Percentiles rank a stretch among this genome's conserved stretches.
Conservation (phyloP, 2,329 filamentous ascomycete species). For the Aspergillaceae sp. region DNA sequence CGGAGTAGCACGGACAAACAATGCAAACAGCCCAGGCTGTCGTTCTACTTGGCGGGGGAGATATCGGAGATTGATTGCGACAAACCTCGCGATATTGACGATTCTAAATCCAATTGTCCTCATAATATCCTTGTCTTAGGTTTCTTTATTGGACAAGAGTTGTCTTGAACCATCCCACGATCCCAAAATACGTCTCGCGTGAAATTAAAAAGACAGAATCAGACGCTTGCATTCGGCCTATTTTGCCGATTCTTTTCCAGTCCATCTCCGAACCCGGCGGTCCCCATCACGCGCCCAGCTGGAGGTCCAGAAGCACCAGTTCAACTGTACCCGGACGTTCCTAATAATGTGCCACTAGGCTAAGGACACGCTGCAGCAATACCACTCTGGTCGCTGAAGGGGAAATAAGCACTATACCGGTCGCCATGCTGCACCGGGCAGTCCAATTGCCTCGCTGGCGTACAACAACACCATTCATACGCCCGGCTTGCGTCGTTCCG, state of each 20-base stretch:
- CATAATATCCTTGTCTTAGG: too few species aligned
- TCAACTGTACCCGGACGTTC: constrained; percentile 7
- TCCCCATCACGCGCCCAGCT: constrained; percentile 13
- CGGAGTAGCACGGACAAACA: constrained; percentile 2
- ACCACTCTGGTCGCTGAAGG: constrained; percentile 2
- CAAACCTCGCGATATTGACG: not conserved
- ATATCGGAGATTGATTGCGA: not conserved
- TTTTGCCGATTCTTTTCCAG: not conserved
- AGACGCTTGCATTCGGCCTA: not conserved
- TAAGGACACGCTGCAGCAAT: constrained; percentile 1
- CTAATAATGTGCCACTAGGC: constrained; percentile 18
- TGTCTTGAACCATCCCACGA: too few species aligned
- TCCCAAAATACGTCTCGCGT: too few species aligned
- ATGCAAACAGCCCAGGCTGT: constrained; percentile 2
- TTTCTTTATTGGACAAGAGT: too few species aligned
- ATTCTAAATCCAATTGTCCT: not conserved
- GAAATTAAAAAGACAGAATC: not conserved
- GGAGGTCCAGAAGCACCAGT: constrained; percentile 8
- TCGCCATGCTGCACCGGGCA: constrained; percentile 31
- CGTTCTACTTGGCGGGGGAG: constrained; percentile 1
- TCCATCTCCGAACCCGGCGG: constrained; percentile 27
- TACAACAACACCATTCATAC: constrained; percentile 19
- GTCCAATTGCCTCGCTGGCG: constrained; percentile 27
- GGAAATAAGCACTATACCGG: constrained; percentile 2
- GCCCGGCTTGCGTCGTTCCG: constrained; percentile 17